Evolutionary conservation across 768 basidiomycete genomes (phyloP), one percentile per base, ranked within the genome.

Genomic region (Scleroderma bovista): DNA sequence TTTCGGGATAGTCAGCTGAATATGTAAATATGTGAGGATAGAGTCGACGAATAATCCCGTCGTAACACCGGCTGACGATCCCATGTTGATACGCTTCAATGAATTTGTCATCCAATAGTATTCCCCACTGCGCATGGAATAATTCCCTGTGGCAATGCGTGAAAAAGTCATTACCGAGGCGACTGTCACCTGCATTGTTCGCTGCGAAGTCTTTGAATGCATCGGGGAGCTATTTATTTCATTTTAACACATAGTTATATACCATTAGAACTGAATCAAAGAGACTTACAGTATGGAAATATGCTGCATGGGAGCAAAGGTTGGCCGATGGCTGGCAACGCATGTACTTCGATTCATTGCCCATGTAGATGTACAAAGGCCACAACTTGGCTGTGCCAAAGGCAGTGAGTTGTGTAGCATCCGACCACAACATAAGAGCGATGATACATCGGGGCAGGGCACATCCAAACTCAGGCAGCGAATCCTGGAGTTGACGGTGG

Each of bases 1-100:
- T 70, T 45, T 70, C 69, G 1, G 65, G 68, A 45, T 69, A 69
- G 44, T 69, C 63, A 2, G 68, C 63, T 19, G 61, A 59, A 43
- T 68, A 67, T 1, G 65, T 64, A 24, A 67, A 59, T 2, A 69
- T 53, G 4, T 54, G 46, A 10, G 59, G 59, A 44, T 57, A 69
- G 5, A 58, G 33, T 10, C 26, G 32, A 11, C 33, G 17, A 12
- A 40, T 19, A 1, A 59, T 15, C 1, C 57, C 47, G 38, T 58
- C 53, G 10, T 3, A 58, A 40, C n/a, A 59, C 39, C 4, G n/a
- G n/a, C n/a, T n/a, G n/a, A n/a, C n/a, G n/a, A 58, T 51, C 2
- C 57, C 50, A 31, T 57, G 51, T n/a, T 41, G 20, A 12, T 44
- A 57, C 6, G 51, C 56, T 29, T 53, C 2, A 33, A 57, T 11